Conservation (phyloP, 495 filamentous ascomycete species). For the Podospora pseudocomata region DNA sequence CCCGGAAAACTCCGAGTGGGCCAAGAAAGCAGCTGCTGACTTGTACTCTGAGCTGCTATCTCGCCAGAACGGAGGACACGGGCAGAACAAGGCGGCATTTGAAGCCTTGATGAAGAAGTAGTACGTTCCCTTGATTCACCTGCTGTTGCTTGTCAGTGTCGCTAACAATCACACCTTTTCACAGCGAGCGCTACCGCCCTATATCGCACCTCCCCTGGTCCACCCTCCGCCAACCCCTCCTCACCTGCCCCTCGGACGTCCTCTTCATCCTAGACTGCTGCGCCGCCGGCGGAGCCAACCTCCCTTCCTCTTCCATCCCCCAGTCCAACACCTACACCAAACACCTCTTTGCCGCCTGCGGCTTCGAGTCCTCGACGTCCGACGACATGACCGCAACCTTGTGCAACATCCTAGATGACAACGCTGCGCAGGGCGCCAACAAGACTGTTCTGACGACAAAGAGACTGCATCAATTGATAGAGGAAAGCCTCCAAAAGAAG, state of each 20-base stretch:
- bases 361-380: slow-evolving; percentile 34
- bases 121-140: slow-evolving; percentile 17
- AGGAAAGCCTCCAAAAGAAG: slow-evolving; percentile 30
- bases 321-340: slow-evolving; percentile 30
- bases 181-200: slow-evolving; percentile 34
- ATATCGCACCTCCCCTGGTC: slow-evolving; percentile 30
- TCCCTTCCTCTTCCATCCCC: slow-evolving; percentile 19
- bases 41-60: slow-evolving; percentile 30
- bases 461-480: slow-evolving; percentile 35
- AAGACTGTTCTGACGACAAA: slow-evolving; percentile 27
- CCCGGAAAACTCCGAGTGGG: slow-evolving; percentile 29
- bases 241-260: slow-evolving; percentile 29
- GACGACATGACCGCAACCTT: slow-evolving; percentile 37
- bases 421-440: slow-evolving; percentile 4
- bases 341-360: slow-evolving; percentile 36
- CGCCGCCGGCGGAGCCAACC: slow-evolving; percentile 33
- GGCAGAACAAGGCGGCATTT: slow-evolving; percentile 17
- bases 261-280: slow-evolving; percentile 38
- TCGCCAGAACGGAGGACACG: slow-evolving; percentile 14
- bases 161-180: background rate
- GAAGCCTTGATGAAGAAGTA: slow-evolving; percentile 33
- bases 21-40: slow-evolving; percentile 31
- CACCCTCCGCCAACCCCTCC: slow-evolving; percentile 26
- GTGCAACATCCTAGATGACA: slow-evolving; percentile 31
- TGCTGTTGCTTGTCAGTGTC: background rate